Percentiles rank a stretch among this genome's conserved stretches.
These are phyloP conservation scores for Penicillium brevicompactum DNA, from an alignment of 2,329 filamentous ascomycete species.

Conservation along the genomic window DNA sequence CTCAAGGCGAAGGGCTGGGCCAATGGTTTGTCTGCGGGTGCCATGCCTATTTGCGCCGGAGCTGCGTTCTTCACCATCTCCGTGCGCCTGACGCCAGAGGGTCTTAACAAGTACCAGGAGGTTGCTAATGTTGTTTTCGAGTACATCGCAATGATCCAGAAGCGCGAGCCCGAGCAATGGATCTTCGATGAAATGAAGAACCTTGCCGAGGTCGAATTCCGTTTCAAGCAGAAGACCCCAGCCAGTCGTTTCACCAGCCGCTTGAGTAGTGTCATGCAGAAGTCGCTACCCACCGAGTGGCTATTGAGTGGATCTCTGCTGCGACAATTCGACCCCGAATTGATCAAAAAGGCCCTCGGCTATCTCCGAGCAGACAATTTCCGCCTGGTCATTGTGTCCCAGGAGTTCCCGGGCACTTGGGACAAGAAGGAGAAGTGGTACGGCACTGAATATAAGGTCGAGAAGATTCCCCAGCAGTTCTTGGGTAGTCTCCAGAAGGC, in stretches of 20 bases:
- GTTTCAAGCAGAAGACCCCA: slow-evolving; percentile 89
- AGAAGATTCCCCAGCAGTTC: slow-evolving; percentile 76
- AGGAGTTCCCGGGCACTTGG: slow-evolving; percentile 81
- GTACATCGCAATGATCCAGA: slow-evolving; percentile 83
- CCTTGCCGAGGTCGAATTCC: slow-evolving; percentile 90
- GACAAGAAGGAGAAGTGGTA: slow-evolving; percentile 95
- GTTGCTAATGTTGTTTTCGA: slow-evolving; percentile 84
- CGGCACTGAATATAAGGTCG: slow-evolving; percentile 86
- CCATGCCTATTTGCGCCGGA: slow-evolving; percentile 75
- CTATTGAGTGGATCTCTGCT: slow-evolving; percentile 80
- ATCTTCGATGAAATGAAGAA: slow-evolving; percentile 90
- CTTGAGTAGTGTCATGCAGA: slow-evolving; percentile 87
- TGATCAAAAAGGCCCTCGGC: slow-evolving; percentile 72
- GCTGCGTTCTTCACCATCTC: slow-evolving; percentile 78
- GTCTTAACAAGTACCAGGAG: slow-evolving; percentile 78
- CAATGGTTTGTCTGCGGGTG: slow-evolving; percentile 77
- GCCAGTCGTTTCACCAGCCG: slow-evolving; percentile 87
- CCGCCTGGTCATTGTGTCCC: slow-evolving; percentile 78
- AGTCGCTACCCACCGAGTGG: slow-evolving; percentile 81
- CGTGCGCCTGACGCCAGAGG: slow-evolving; percentile 81
- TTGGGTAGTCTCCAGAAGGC: slow-evolving; percentile 70
- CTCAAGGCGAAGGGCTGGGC: slow-evolving; percentile 90
- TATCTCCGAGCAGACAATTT: slow-evolving; percentile 87
- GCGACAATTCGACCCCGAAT: slow-evolving; percentile 75
- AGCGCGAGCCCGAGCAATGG: slow-evolving; percentile 83